Base-by-base conservation (phyloP, 768 basidiomycete species). In the Agrocybe pediades region DNA sequence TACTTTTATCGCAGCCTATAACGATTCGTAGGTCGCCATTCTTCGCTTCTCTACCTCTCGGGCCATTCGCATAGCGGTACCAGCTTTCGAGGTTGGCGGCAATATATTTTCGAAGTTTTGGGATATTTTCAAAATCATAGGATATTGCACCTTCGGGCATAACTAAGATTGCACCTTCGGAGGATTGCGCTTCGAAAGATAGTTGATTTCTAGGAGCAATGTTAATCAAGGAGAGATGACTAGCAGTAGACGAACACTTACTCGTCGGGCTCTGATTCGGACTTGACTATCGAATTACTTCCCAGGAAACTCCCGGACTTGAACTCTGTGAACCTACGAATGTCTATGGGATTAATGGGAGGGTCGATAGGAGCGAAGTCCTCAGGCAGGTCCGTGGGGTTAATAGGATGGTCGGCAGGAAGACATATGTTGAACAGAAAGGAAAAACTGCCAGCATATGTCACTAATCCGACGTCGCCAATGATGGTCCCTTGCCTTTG, bases 401-500 rank as follows among this genome's bases (percentile, higher is more conserved):
- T 57, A 3, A 54, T 41, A 9, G 52, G 52, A 62, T 70, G 46
- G 19, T 52, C 49, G 6, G 41, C 33, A 19, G 70, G 59, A 1
- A 65, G 47, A 36, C 67, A 68, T 24, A 75, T 62, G 48, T 57
- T 57, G 43, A 53, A 50, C 1, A 57, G 39, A 30, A 50, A 60
- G 67, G 71, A 55, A 21, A 74, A 76, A 7, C 53, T 57, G 25
- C 73, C 73, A 24, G 58, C 53, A 23, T 60, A 58, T 16, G 70
- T 65, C 20, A 76, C 54, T 6, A 69, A 62, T 7, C 74, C 72
- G 16, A 76, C 71, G 41, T 76, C 75, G 3, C 75, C 75, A 43
- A 75, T 71, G 25, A 55, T 61, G 23, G 69, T 59, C 0, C 72
- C 74, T 16, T 50, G 27, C 1, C 46, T 53, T 20, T 49, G 43